Percentiles rank a stretch among this genome's conserved stretches.
Evolutionary conservation across 495 filamentous ascomycete species (phyloP).

Genomic region (Choiromyces venosus): DNA sequence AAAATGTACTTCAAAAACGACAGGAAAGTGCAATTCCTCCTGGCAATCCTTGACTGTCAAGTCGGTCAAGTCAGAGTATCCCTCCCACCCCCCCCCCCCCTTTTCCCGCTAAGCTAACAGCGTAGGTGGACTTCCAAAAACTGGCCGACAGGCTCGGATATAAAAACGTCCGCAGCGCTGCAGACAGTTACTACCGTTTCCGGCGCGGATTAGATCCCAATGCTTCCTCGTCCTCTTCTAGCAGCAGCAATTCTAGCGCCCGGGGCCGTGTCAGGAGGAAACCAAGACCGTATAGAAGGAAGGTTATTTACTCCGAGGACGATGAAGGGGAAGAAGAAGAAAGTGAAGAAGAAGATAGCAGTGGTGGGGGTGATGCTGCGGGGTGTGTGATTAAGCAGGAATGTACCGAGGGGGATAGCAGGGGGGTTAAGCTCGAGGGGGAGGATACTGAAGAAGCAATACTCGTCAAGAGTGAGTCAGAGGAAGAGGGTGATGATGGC

Average conservation of each 20-base stretch:
- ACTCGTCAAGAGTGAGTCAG: conserved; percentile 5
- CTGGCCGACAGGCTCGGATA: conserved; percentile 30
- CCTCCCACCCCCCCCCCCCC: no score
- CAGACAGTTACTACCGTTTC: conserved; percentile 35
- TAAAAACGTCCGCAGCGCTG: conserved; percentile 31
- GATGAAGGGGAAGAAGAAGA: conserved; percentile 13
- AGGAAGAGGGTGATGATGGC: background rate
- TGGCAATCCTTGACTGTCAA: conserved; percentile 30
- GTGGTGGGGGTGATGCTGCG: background rate
- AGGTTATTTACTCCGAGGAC: background rate
- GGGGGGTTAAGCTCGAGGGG: background rate
- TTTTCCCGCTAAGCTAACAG: background rate
- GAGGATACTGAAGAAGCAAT: conserved; percentile 3
- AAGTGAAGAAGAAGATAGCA: background rate
- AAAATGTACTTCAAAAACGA: conserved; percentile 6
- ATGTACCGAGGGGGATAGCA: conserved; percentile 4
- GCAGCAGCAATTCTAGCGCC: conserved; percentile 6
- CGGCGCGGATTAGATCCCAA: conserved; percentile 8
- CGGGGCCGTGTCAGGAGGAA: background rate
- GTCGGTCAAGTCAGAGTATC: conserved; percentile 24
- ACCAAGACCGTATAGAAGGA: background rate
- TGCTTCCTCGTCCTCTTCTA: background rate
- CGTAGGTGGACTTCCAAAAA: conserved; percentile 30
- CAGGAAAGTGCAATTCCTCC: conserved; percentile 29
- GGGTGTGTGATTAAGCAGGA: background rate